Conservation (phyloP, 768 basidiomycete species). For the Pulveroboletus sp. region DNA sequence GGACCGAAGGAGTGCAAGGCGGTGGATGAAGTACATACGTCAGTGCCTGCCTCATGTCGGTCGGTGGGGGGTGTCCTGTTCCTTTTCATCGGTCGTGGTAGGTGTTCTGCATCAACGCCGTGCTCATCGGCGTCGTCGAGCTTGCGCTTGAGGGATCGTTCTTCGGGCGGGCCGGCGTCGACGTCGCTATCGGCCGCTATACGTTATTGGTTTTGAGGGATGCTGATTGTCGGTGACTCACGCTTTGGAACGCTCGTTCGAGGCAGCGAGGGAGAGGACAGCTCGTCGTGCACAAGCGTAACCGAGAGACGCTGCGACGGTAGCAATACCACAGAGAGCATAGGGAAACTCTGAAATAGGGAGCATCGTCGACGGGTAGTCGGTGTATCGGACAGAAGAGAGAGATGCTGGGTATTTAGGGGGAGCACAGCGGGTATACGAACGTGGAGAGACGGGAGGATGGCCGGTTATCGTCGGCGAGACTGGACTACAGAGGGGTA, state of each 20-base stretch:
- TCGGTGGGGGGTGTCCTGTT: constrained; percentile 42
- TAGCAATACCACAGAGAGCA: constrained; percentile 53
- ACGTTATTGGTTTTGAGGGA: constrained; percentile 26
- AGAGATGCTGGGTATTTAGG: constrained; percentile 19
- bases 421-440: constrained; percentile 7
- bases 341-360: constrained; percentile 51
- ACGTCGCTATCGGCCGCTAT: constrained; percentile 30
- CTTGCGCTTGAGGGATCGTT: constrained; percentile 32
- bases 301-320: constrained; percentile 55
- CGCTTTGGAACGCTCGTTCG: constrained; percentile 21
- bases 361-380: constrained; percentile 34
- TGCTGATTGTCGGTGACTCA: constrained; percentile 30
- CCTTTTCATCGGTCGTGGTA: constrained; percentile 28
- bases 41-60: constrained; percentile 24
- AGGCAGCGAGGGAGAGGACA: constrained; percentile 13
- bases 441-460: constrained; percentile 4
- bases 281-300: constrained; percentile 50
- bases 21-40: constrained; percentile 17
- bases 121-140: constrained; percentile 24
- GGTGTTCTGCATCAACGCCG: constrained; percentile 29
- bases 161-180: constrained; percentile 22
- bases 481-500: constrained; percentile 14
- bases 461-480: constrained; percentile 21
- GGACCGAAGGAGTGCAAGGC: neutral
- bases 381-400: constrained; percentile 9